Percentiles rank a stretch among this genome's conserved stretches.
Evolutionary conservation across 495 filamentous ascomycete species (phyloP).

Genomic region (Penicillium nucicola): DNA sequence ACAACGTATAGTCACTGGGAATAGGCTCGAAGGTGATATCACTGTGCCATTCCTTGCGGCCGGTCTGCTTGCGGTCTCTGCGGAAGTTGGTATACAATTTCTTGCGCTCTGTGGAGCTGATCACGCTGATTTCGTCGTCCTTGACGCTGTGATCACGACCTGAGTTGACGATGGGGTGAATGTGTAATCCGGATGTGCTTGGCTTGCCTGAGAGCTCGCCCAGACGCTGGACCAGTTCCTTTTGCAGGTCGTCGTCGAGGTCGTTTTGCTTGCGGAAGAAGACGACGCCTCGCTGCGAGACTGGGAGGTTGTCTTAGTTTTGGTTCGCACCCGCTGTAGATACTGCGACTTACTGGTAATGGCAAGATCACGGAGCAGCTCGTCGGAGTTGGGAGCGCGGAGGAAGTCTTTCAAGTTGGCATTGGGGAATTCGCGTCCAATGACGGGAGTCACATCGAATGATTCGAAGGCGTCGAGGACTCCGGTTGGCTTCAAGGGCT

Average conservation of each 20-base stretch:
- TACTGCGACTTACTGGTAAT: constrained; percentile 50
- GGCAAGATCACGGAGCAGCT: constrained; percentile 63
- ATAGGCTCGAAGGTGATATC: constrained; percentile 73
- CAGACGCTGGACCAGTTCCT: constrained; percentile 63
- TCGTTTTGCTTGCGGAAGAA: constrained; percentile 76
- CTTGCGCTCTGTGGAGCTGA: constrained; percentile 58
- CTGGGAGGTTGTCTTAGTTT: constrained; percentile 32
- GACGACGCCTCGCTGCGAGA: constrained; percentile 77
- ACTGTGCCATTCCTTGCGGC: constrained; percentile 54
- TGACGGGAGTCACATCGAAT: constrained; percentile 64
- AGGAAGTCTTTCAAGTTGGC: constrained; percentile 59
- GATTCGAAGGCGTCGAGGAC: constrained; percentile 55
- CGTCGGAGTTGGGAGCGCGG: constrained; percentile 60
- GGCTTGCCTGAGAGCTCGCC: constrained; percentile 65
- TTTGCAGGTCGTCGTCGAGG: constrained; percentile 62
- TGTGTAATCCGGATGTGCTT: constrained; percentile 62
- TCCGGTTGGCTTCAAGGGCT: constrained; percentile 50
- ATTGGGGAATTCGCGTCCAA: constrained; percentile 62
- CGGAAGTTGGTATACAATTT: constrained; percentile 46
- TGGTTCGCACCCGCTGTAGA: neutral
- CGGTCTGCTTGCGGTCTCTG: constrained; percentile 22
- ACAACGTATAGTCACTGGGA: constrained; percentile 66
- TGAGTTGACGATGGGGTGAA: constrained; percentile 68
- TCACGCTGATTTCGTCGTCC: constrained; percentile 73
- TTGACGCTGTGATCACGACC: constrained; percentile 54